Conservation (phyloP, 2,329 filamentous ascomycete species). For the Neophaeococcomyces aloes region DNA sequence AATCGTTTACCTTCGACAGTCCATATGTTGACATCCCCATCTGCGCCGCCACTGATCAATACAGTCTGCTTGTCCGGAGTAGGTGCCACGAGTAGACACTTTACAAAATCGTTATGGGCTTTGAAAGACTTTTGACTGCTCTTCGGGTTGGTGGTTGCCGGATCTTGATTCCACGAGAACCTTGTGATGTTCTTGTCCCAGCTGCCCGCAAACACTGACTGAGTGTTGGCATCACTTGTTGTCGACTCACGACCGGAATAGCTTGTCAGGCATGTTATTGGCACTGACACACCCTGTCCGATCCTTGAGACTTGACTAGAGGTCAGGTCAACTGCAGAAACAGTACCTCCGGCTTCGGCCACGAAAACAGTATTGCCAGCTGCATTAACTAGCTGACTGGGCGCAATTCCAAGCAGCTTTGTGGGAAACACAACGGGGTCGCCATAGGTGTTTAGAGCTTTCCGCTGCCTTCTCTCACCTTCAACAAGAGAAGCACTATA, state of each 20-base stretch:
- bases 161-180: conserved; percentile 49
- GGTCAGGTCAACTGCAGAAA: conserved; percentile 49
- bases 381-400: conserved; percentile 14
- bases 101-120: conserved; percentile 64
- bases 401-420: conserved; percentile 64
- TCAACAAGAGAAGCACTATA: conserved; percentile 40
- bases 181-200: conserved; percentile 94
- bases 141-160: conserved; percentile 31
- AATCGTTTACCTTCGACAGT: conserved; percentile 58
- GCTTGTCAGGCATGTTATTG: conserved; percentile 27
- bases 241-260: conserved; percentile 30
- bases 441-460: conserved; percentile 73
- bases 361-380: conserved; percentile 51
- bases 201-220: conserved; percentile 66
- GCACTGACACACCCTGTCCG: conserved; percentile 67
- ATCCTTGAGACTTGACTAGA: conserved; percentile 15
- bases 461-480: conserved; percentile 54
- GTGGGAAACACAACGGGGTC: conserved; percentile 69
- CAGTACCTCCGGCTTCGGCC: conserved; percentile 75
- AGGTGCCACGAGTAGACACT: conserved; percentile 55
- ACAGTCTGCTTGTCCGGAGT: conserved; percentile 50
- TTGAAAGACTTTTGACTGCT: conserved; percentile 14
- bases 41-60: conserved; percentile 65
- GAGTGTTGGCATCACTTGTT: conserved; percentile 60
- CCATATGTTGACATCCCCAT: conserved; percentile 77